Conservation (phyloP, 208 protist species). For the Acanthamoeba royreba region DNA sequence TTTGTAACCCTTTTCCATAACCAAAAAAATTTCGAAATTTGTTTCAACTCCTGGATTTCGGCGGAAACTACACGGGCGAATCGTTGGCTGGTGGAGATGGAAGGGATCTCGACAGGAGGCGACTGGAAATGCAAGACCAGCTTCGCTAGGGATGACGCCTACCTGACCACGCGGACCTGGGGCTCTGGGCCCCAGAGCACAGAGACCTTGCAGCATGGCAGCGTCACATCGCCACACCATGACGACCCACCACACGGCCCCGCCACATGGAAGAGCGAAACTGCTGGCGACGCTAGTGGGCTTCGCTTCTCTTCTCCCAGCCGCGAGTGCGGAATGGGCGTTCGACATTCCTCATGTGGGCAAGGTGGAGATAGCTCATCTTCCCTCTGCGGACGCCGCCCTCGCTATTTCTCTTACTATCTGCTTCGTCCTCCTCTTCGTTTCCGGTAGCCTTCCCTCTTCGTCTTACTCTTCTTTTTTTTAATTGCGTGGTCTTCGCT, state of each 20-base stretch:
- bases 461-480: background rate
- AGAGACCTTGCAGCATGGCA: background rate
- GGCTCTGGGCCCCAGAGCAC: background rate
- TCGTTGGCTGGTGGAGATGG: no score
- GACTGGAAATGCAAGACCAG: no score
- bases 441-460: background rate
- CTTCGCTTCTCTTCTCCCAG: background rate
- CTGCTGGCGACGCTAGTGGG: background rate
- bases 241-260: background rate
- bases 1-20: no score
- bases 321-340: background rate
- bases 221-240: no score
- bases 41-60: no score
- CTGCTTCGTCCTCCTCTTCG: background rate
- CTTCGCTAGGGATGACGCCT: no score
- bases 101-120: no score
- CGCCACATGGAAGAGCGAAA: background rate
- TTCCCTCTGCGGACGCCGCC: background rate
- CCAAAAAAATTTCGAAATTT: no score
- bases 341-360: background rate
- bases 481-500: background rate
- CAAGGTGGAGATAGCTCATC: background rate
- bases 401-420: background rate
- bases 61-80: no score
- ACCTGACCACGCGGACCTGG: no score